These are phyloP conservation scores for Plasmodium gaboni DNA, from an alignment of 169 alveolate species.

Conservation along the genomic window DNA sequence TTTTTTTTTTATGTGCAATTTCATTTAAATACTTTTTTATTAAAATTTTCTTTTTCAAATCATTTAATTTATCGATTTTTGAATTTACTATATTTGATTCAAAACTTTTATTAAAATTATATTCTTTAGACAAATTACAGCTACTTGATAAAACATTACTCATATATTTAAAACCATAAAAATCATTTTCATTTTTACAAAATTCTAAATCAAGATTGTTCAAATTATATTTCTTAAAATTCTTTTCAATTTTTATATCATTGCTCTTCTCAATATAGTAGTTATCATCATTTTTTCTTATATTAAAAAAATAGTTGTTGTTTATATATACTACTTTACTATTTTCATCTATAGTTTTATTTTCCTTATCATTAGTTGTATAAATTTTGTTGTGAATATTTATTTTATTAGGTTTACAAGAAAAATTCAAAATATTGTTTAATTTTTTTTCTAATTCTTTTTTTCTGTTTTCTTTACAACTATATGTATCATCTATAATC, in stretches of 20 bases:
- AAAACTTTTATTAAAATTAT: slow-evolving; percentile 17
- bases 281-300: slow-evolving; percentile 24
- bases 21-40: slow-evolving; percentile 58
- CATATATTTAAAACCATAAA: slow-evolving; percentile 66
- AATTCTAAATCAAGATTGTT: slow-evolving; percentile 49
- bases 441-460: slow-evolving; percentile 43
- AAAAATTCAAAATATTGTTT: slow-evolving; percentile 39
- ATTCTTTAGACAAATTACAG: slow-evolving; percentile 55
- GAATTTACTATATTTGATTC: slow-evolving; percentile 56
- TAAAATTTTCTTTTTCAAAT: slow-evolving; percentile 44
- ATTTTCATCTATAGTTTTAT: slow-evolving; percentile 25
- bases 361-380: slow-evolving; percentile 55
- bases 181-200: slow-evolving; percentile 44
- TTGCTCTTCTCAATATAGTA: slow-evolving; percentile 14
- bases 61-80: slow-evolving; percentile 41
- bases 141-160: slow-evolving; percentile 64
- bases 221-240: slow-evolving; percentile 51
- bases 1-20: slow-evolving; percentile 35
- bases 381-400: slow-evolving; percentile 65
- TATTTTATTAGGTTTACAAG: slow-evolving; percentile 50
- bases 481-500: background rate
- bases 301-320: slow-evolving; percentile 64
- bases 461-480: slow-evolving; percentile 5
- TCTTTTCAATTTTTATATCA: slow-evolving; percentile 12
- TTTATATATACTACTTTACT: slow-evolving; percentile 46